Base-by-base conservation (phyloP, 2,329 filamentous ascomycete species). In the Diaporthe australafricana region DNA sequence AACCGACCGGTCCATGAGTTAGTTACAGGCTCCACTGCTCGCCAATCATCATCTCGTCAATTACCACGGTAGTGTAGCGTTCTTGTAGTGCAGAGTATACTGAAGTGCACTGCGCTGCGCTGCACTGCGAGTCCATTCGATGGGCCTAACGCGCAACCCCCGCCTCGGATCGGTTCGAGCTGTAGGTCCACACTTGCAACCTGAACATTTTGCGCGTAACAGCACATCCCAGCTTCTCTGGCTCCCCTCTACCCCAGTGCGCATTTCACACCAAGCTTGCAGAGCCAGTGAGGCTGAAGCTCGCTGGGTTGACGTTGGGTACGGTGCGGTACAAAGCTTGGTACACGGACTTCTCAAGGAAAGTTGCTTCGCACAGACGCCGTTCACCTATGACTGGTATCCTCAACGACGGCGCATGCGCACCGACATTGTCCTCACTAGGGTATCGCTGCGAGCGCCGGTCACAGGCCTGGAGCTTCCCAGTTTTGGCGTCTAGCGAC, bases 311-410 rank as follows among this genome's bases (percentile, higher is more conserved):
- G 30, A 63, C 27, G 25, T 25, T 63, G 20, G 17, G 60, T 30
- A 63, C 60, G 42, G 42, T 48, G 47, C 42, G 42, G 30, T 17
- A 17, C 60, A 22, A n/a, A 11, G 57, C 48, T 48, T 63, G 48
- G 60, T 35, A 63, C 42, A 63, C 60, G 60, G 42, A 48, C 60
- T 48, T 35, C 22, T 16, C 20, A 48, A 48, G 17, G 42, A 16
- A 63, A 35, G n/a, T 69, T 35, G 38, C 66, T 38, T 27, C 66
- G 53, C 53, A 69, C 66, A 60, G 66, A 69, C 66, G 55, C 53
- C 53, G 53, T 69, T 69, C 66, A 69, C 52, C 42, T 60, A 30
- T 11, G 27, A 47, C 40, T 11, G 57, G 42, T 35, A 55, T 57
- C 20, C 42, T 57, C 40, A 27, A 47, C 27, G 52, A 57, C 66